A percentile compares a stretch with the other conserved stretches of the same genome.
Evolutionary conservation across 805 yeast species (phyloP).

Genomic region (Saccharomycopsis olivae): DNA sequence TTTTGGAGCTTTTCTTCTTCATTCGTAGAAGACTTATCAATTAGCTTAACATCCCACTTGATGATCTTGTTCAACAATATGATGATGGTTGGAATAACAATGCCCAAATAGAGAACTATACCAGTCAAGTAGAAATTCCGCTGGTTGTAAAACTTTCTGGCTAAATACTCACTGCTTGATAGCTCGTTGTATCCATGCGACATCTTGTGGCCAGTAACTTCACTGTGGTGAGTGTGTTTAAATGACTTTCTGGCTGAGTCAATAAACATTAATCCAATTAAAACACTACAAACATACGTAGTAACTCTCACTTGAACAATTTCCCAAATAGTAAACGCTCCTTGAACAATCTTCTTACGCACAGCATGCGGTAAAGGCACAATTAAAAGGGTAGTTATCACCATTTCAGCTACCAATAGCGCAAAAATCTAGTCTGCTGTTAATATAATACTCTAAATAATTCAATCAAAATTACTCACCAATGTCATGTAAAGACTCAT

Average conservation of each 20-base stretch:
- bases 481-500: slow-evolving; percentile 18
- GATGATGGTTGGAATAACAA: slow-evolving; percentile 45
- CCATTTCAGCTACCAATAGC: slow-evolving; percentile 43
- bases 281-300: slow-evolving; percentile 28
- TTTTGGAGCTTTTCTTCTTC: slow-evolving; percentile 17
- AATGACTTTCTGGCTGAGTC: slow-evolving; percentile 42
- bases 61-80: slow-evolving; percentile 43
- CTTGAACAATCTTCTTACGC: slow-evolving; percentile 33
- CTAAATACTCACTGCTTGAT: slow-evolving; percentile 40
- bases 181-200: slow-evolving; percentile 18
- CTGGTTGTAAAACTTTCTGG: slow-evolving; percentile 52
- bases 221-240: slow-evolving; percentile 19
- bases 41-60: slow-evolving; percentile 30
- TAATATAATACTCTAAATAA: too few relatives aligned
- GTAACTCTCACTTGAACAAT: slow-evolving; percentile 37
- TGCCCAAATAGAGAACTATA: slow-evolving; percentile 43
- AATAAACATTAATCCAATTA: slow-evolving; percentile 39
- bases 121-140: slow-evolving; percentile 55
- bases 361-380: slow-evolving; percentile 44
- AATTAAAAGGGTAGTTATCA: slow-evolving; percentile 33
- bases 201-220: slow-evolving; percentile 10
- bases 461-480: slow-evolving; percentile 11
- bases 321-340: slow-evolving; percentile 26
- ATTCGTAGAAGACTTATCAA: too few relatives aligned
- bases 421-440: slow-evolving; percentile 28